Percentiles rank a stretch among this genome's conserved stretches.
Evolutionary conservation across 2,329 filamentous ascomycete genomes (phyloP).

Genomic region (Colletotrichum australisinense): DNA sequence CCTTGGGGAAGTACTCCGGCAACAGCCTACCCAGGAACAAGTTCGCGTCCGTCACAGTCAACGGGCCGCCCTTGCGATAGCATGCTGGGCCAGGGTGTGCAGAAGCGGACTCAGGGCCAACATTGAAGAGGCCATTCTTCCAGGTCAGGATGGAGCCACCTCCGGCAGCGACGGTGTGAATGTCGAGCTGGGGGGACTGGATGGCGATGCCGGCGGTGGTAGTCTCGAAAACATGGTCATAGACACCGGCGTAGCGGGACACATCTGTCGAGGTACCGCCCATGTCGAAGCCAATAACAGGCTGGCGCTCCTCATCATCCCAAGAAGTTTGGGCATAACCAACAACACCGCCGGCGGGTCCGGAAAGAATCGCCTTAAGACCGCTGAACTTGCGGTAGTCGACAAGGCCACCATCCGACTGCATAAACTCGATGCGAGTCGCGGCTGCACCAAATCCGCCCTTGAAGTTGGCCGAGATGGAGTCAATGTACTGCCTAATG

Average conservation of each 20-base stretch:
- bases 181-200: constrained; percentile 82
- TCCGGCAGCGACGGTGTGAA: constrained; percentile 83
- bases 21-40: constrained; percentile 70
- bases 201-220: constrained; percentile 84
- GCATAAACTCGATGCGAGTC: constrained; percentile 78
- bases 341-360: constrained; percentile 82
- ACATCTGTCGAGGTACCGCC: constrained; percentile 81
- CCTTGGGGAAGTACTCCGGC: constrained; percentile 77
- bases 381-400: constrained; percentile 75
- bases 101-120: constrained; percentile 77
- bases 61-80: constrained; percentile 77
- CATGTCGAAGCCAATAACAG: constrained; percentile 82
- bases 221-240: constrained; percentile 72
- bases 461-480: constrained; percentile 49
- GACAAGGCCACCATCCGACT: constrained; percentile 64
- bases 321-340: constrained; percentile 81
- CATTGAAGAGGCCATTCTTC: constrained; percentile 78
- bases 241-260: constrained; percentile 68
- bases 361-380: constrained; percentile 76
- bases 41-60: constrained; percentile 80
- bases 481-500: constrained; percentile 48
- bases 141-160: constrained; percentile 79
- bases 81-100: constrained; percentile 79
- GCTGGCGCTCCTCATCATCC: constrained; percentile 73
- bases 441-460: constrained; percentile 45